Base-by-base conservation (phyloP, 768 basidiomycete genomes). In the Russula lepida region DNA sequence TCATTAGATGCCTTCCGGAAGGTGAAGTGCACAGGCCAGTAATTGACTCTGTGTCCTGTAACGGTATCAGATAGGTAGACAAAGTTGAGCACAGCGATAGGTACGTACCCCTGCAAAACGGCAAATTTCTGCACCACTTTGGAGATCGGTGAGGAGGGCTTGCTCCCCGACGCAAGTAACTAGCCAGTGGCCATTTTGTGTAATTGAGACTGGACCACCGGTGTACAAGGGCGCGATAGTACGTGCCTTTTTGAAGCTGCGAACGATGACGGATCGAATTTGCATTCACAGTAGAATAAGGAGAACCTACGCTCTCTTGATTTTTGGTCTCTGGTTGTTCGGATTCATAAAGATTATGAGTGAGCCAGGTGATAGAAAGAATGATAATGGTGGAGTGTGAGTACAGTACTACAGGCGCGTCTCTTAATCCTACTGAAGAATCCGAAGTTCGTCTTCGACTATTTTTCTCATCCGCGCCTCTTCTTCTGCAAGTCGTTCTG, bases 111-210 rank as follows among this genome's bases (percentile, higher is more conserved):
- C 88, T 51, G 81, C 74, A 71, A 98, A 91, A 6, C 87, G 82
- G 71, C 88, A 92, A 35, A 97, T 82, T 62, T 86, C 80, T 51
- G 75, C 71, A 5, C 95, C 93, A 52, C 78, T 82, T 46, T 78
- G 75, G n/a, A 92, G 77, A 64, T 94, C 85, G 21, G 93, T 95
- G 52, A 95, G 74, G 19, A 98, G 70, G 6, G 89, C 85, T 62
- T 93, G 86, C 68, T 95, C 93, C 47, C 82, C 86, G 13, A 98
- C 83, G 65, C 93, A 94, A 39, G 92, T 93, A 54, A 93, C 80
- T 33, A 98, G 78, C 73, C 79, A 85, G 56, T 75, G 77, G 51
- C 91, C 94, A 76, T 98, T 91, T 49, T 75, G 72, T 4, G 91
- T 85, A 51, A 91, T 77, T 12, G 89, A 83, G 28, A 94, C 84